Percentiles rank a stretch among this genome's conserved stretches.
Evolutionary conservation across 2,329 filamentous ascomycete genomes (phyloP).

Genomic region (Fonsecaea nubica): DNA sequence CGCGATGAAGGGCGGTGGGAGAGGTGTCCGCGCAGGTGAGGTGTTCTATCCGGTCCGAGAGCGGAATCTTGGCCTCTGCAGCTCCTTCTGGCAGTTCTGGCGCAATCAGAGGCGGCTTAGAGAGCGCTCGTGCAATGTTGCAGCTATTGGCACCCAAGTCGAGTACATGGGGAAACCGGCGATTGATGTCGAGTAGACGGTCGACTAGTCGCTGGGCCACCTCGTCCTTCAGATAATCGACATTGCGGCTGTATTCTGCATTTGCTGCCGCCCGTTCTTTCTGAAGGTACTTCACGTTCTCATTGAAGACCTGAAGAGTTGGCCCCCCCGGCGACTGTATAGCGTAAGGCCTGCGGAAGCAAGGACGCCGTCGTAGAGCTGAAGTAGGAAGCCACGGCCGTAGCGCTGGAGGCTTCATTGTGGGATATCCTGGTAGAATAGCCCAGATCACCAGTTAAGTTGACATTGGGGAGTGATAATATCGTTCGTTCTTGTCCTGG

Average conservation of each 20-base stretch:
- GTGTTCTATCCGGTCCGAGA: constrained; percentile 73
- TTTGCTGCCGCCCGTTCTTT: constrained; percentile 82
- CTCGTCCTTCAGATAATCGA: constrained; percentile 94
- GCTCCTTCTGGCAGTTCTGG: constrained; percentile 51
- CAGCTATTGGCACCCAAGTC: constrained; percentile 96
- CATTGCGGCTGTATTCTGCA: constrained; percentile 73
- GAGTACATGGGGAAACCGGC: constrained; percentile 80
- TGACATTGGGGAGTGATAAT: constrained; percentile 9
- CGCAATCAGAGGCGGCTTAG: constrained; percentile 66
- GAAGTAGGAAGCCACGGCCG: constrained; percentile 33
- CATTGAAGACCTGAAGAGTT: constrained; percentile 89
- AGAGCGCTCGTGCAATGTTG: constrained; percentile 80
- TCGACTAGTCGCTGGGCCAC: constrained; percentile 85
- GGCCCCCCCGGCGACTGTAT: constrained; percentile 78
- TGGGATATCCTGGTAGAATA: background rate
- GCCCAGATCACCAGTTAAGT: constrained; percentile 26
- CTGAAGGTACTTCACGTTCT: constrained; percentile 84
- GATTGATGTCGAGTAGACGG: constrained; percentile 89
- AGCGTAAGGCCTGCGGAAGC: constrained; percentile 65
- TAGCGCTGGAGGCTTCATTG: constrained; percentile 34
- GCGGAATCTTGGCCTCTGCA: constrained; percentile 52
- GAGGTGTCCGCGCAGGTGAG: constrained; percentile 86
- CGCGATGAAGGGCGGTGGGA: constrained; percentile 76
- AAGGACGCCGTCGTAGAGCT: constrained; percentile 31
- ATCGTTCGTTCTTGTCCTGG: background rate